Evolutionary conservation across 805 yeast species (phyloP).

Genomic region (Wickerhamiella slavikovae): DNA sequence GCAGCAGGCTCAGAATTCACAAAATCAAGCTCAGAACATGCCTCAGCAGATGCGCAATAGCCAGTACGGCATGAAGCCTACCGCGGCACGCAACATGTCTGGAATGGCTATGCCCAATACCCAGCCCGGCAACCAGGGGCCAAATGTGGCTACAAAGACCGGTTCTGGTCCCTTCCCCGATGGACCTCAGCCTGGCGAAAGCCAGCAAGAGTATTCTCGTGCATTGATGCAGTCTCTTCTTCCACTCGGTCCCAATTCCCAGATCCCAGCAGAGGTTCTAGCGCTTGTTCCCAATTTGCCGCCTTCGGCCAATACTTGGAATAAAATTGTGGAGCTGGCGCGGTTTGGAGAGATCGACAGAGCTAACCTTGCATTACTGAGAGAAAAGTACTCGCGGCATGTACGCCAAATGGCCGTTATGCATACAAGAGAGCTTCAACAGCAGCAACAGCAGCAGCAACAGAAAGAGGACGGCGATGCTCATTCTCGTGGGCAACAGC

Average conservation of each 20-base stretch:
- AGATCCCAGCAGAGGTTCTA: constrained; percentile 51
- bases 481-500: constrained; percentile 3
- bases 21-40: constrained; percentile 3
- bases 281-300: constrained; percentile 59
- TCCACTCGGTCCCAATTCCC: constrained; percentile 22
- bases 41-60: too few relatives aligned
- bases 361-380: constrained; percentile 14
- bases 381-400: constrained; percentile 13
- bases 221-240: constrained; percentile 2
- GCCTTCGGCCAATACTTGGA: constrained; percentile 63
- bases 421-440: constrained; percentile 6
- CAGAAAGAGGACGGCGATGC: constrained; percentile 7
- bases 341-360: constrained; percentile 11
- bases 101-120: too few relatives aligned
- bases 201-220: not conserved
- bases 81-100: too few relatives aligned
- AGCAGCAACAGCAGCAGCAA: constrained; percentile 8
- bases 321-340: constrained; percentile 41
- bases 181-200: too few relatives aligned
- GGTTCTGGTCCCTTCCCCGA: too few relatives aligned
- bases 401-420: constrained; percentile 15
- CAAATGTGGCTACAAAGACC: too few relatives aligned
- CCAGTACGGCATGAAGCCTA: too few relatives aligned
- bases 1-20: constrained; percentile 3
- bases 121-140: too few relatives aligned